Conservation (phyloP, 2,329 filamentous ascomycete genomes). For the Colletotrichum sansevieriae region DNA sequence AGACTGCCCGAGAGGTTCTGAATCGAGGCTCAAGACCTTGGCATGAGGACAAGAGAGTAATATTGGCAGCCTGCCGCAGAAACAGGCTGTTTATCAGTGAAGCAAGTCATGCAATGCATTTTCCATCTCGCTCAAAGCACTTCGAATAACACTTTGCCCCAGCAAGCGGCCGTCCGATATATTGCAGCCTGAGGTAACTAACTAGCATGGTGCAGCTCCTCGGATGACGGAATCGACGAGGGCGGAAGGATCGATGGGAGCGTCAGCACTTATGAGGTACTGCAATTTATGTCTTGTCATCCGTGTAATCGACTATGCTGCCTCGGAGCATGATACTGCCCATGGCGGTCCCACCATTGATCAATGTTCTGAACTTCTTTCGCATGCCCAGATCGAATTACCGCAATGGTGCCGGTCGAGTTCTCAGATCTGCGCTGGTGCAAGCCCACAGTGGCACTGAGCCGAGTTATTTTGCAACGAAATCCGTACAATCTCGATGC, state of each 20-base stretch:
- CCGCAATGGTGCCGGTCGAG: too few species aligned
- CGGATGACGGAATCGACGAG: background rate
- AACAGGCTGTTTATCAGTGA: background rate
- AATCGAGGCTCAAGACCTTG: slow-evolving; percentile 2
- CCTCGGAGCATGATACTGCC: slow-evolving; percentile 9
- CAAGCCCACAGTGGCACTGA: too few species aligned
- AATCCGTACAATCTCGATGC: too few species aligned
- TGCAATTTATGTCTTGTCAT: background rate
- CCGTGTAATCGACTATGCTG: background rate
- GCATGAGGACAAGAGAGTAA: background rate
- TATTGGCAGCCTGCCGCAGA: background rate
- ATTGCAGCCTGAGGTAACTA: background rate
- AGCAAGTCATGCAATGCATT: too few species aligned
- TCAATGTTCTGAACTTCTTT: too few species aligned
- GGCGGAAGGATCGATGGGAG: background rate
- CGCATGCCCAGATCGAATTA: too few species aligned
- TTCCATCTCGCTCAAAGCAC: too few species aligned
- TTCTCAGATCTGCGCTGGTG: too few species aligned
- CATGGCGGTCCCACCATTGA: slow-evolving; percentile 13
- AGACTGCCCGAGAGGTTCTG: too few species aligned
- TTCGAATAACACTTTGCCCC: too few species aligned
- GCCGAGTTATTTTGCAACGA: too few species aligned
- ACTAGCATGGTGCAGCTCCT: background rate
- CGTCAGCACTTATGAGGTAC: background rate
- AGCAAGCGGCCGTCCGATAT: background rate